A percentile compares a stretch with the other conserved stretches of the same genome.
Evolutionary conservation across 345 rosid genomes (phyloP).

Genomic region (Durio zibethinus): DNA sequence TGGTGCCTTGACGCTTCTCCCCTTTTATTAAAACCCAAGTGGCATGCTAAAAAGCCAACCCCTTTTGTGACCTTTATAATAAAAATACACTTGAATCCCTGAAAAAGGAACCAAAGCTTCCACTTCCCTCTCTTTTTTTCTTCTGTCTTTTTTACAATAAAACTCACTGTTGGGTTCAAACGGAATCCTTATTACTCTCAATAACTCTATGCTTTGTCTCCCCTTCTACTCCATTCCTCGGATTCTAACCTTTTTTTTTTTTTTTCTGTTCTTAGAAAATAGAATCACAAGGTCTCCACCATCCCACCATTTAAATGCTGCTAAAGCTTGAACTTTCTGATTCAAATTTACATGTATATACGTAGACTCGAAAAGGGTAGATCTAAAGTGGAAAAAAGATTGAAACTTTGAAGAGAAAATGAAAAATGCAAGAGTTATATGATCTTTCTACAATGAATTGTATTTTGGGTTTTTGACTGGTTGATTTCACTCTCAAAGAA

Average conservation of each 20-base stretch:
- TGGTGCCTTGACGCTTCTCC: slow-evolving; percentile 46
- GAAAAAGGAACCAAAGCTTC: slow-evolving; percentile 24
- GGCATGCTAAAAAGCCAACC: slow-evolving; percentile 54
- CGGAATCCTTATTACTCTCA: slow-evolving; percentile 30
- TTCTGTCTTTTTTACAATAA: slow-evolving; percentile 3
- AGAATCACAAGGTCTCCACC: slow-evolving; percentile 5
- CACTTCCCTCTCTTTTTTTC: slow-evolving; percentile 6
- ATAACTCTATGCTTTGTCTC: slow-evolving; percentile 18
- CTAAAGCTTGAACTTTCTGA: not conserved
- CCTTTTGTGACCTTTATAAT: slow-evolving; percentile 24
- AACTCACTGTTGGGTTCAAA: slow-evolving; percentile 47
- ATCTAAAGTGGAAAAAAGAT: slow-evolving; percentile 17
- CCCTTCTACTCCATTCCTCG: slow-evolving; percentile 28
- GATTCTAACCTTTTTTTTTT: slow-evolving; percentile 40
- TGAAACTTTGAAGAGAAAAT: not conserved
- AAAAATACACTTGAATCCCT: not conserved
- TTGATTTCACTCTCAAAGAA: slow-evolving; percentile 14
- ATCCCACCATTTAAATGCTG: not conserved
- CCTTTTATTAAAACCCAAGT: slow-evolving; percentile 49
- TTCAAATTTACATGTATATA: slow-evolving; percentile 1
- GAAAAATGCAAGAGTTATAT: not conserved
- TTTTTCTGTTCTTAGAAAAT: not conserved
- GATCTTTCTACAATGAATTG: not conserved
- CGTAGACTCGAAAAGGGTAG: slow-evolving; percentile 18
- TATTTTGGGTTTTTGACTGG: not conserved